Evolutionary conservation across 2,329 filamentous ascomycete genomes (phyloP).

Genomic region (Ophiocordyceps camponoti-floridani): DNA sequence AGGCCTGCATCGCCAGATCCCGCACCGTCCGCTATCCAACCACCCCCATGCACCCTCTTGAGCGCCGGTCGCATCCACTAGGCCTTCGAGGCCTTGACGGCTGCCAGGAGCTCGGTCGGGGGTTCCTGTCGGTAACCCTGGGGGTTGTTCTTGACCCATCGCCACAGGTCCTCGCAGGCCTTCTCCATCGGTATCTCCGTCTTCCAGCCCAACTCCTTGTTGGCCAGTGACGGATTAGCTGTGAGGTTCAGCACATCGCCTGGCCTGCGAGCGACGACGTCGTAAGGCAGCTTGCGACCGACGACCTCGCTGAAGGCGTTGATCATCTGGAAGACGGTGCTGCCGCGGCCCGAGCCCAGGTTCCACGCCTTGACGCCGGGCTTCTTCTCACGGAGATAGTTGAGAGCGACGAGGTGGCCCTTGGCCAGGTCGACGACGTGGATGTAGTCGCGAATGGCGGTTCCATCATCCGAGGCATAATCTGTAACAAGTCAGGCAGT

Average conservation of each 20-base stretch:
- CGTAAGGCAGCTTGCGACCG: slow-evolving; percentile 69
- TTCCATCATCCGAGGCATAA: slow-evolving; percentile 79
- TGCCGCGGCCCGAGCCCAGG: slow-evolving; percentile 81
- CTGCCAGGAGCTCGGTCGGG: slow-evolving; percentile 62
- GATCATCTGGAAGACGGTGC: slow-evolving; percentile 95
- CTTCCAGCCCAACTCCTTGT: slow-evolving; percentile 82
- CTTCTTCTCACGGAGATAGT: slow-evolving; percentile 67
- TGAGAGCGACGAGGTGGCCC: slow-evolving; percentile 76
- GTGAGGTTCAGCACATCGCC: slow-evolving; percentile 93
- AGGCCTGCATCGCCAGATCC: background rate
- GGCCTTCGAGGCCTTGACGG: slow-evolving; percentile 24
- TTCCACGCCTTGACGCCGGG: slow-evolving; percentile 95
- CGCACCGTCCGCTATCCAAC: background rate
- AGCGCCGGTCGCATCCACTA: background rate
- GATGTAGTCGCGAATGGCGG: slow-evolving; percentile 94
- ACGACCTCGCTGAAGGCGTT: slow-evolving; percentile 81
- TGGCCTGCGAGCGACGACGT: slow-evolving; percentile 64
- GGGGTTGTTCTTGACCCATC: slow-evolving; percentile 93
- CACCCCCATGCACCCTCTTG: background rate
- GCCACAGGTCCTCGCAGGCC: slow-evolving; percentile 87
- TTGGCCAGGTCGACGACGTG: slow-evolving; percentile 80
- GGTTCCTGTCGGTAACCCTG: slow-evolving; percentile 85
- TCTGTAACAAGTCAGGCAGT: slow-evolving; percentile 30
- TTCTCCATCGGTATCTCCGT: slow-evolving; percentile 80
- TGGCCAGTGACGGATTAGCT: slow-evolving; percentile 74